Evolutionary conservation across 2,329 filamentous ascomycete genomes (phyloP).

Genomic region (Lachnellula subtilissima): DNA sequence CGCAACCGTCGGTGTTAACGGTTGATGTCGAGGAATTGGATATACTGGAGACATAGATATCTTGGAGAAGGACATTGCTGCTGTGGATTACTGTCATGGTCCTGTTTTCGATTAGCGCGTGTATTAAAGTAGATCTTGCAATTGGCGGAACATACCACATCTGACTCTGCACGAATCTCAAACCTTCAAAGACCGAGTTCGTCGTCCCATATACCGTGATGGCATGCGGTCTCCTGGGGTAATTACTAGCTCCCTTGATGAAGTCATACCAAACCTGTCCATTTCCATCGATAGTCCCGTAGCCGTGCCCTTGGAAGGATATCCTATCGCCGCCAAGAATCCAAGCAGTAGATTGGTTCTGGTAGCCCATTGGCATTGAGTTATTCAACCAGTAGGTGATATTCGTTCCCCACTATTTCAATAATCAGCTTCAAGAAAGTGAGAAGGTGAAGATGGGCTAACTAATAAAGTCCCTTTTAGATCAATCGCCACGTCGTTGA

Average conservation of each 20-base stretch:
- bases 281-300: constrained; percentile 54
- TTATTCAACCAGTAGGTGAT: constrained; percentile 49
- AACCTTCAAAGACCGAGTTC: constrained; percentile 43
- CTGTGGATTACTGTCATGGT: constrained; percentile 41
- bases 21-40: constrained; percentile 19
- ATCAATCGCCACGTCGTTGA: constrained; percentile 41
- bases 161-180: constrained; percentile 51
- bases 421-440: neutral
- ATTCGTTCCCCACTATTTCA: constrained; percentile 38
- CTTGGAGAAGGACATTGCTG: constrained; percentile 40
- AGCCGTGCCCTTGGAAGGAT: constrained; percentile 43
- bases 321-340: constrained; percentile 50
- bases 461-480: constrained; percentile 49
- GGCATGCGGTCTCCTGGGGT: constrained; percentile 45
- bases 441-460: constrained; percentile 19
- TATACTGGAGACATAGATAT: constrained; percentile 50
- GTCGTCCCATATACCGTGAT: constrained; percentile 47
- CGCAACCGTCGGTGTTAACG: constrained; percentile 38
- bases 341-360: constrained; percentile 51
- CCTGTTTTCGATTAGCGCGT: constrained; percentile 15
- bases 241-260: constrained; percentile 40
- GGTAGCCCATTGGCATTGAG: constrained; percentile 47
- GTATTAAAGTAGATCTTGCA: neutral
- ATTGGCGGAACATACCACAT: constrained; percentile 44
- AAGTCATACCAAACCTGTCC: constrained; percentile 57